Evolutionary conservation across 106 monocot genomes (phyloP), one percentile per base, ranked within the genome.

Genomic region (Triglochin maritima): DNA sequence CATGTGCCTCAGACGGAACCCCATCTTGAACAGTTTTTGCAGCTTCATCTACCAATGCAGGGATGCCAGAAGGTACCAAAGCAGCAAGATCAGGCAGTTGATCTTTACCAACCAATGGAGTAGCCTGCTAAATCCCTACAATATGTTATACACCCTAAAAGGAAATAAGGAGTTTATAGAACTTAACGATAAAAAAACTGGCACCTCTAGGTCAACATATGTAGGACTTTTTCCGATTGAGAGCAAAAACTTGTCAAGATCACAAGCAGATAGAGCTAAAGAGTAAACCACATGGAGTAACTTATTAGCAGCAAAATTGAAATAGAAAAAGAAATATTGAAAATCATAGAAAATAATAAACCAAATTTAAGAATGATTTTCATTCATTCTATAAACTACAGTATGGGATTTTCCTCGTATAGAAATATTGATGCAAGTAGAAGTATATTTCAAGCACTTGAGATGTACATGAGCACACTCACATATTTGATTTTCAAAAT

Each of bases 201-300:
- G 49, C 48, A 94, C 94, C 95, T 96, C 90, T 48, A 96, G 73
- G 76, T 96, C 88, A 46, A 96, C 79, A 80, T 90, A 96, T 52
- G 81, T 62, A 69, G 87, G 81, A 11, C 76, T 72, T 66, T 79
- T 85, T 71, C 90, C 88, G 50, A 91, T 82, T 72, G 90, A 96
- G 17, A 59, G 47, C 55, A 96, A 72, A 71, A 96, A 96, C 70
- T 80, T 96, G 74, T 96, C 87, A 56, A 96, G 80, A 81, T 80
- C 73, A 69, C 47, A 77, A 50, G 89, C 67, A 74, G 63, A 80
- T 14, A 94, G 75, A 69, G 89, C 94, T 94, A 77, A 60, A 17
- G 29, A 57, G 42, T 66, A 74, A 59, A 59, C 13, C 4, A 48
- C 67, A 51, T 9, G 50, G 9, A 16, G 52, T 41, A 17, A 61